Conservation (phyloP, 225 moss, liverwort and hornwort genomes). For the Pleurozium schreberi region DNA sequence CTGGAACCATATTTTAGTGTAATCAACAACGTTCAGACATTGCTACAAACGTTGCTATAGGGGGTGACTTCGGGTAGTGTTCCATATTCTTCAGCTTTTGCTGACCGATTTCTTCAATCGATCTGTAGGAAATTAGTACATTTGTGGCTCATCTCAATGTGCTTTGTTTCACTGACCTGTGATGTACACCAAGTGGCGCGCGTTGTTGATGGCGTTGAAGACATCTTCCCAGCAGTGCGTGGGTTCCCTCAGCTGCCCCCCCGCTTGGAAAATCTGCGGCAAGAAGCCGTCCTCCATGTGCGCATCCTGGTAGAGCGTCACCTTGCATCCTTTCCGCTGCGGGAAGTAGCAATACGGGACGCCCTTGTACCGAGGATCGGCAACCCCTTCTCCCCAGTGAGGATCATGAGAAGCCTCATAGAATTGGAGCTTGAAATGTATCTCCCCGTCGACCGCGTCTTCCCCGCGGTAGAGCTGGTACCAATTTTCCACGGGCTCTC, state of each 20-base stretch:
- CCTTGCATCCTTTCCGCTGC: constrained; percentile 66
- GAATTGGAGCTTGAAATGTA: constrained; percentile 53
- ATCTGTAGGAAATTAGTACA: background rate
- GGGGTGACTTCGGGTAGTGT: background rate
- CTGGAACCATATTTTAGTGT: background rate
- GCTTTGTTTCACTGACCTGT: background rate
- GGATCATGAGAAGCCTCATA: constrained; percentile 44
- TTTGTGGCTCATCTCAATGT: too few species aligned
- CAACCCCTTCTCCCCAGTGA: constrained; percentile 55
- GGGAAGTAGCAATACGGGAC: constrained; percentile 76
- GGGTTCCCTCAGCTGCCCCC: constrained; percentile 29
- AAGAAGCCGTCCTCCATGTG: constrained; percentile 75
- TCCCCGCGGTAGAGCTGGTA: constrained; percentile 48
- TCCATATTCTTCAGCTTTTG: background rate
- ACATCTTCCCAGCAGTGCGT: constrained; percentile 78
- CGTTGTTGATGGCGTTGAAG: constrained; percentile 42
- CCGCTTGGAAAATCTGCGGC: constrained; percentile 59
- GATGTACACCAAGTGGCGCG: constrained; percentile 56
- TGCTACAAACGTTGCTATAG: background rate
- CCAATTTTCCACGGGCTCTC: constrained; percentile 46
- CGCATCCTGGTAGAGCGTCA: constrained; percentile 70
- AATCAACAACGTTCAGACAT: background rate
- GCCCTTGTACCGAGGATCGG: constrained; percentile 36
- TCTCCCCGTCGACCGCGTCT: constrained; percentile 28
- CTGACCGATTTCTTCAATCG: background rate